Evolutionary conservation across 2,329 filamentous ascomycete species (phyloP).

Genomic region (Ophiocordyceps polyrhachis-furcata): DNA sequence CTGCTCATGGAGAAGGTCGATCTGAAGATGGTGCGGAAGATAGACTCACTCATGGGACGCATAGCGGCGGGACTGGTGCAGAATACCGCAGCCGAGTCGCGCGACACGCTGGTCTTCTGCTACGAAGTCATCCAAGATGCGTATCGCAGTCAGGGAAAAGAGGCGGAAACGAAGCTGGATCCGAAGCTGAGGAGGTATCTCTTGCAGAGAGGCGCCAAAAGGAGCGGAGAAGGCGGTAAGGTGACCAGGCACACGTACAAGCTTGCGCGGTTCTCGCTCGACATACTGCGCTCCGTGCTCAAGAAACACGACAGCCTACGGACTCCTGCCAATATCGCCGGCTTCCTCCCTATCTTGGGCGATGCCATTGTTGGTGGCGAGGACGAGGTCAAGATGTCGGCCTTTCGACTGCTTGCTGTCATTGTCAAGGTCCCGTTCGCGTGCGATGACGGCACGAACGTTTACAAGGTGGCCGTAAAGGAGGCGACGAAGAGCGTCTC

Average conservation of each 20-base stretch:
- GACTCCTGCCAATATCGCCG: slow-evolving; percentile 60
- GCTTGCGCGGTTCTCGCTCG: slow-evolving; percentile 70
- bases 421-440: slow-evolving; percentile 71
- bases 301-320: slow-evolving; percentile 71
- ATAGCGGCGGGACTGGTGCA: slow-evolving; percentile 68
- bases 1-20: slow-evolving; percentile 73
- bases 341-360: slow-evolving; percentile 76
- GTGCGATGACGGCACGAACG: slow-evolving; percentile 43
- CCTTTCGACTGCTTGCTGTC: slow-evolving; percentile 67
- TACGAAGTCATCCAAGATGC: slow-evolving; percentile 85
- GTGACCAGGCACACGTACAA: slow-evolving; percentile 75
- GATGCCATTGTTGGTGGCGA: slow-evolving; percentile 70
- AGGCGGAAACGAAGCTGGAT: slow-evolving; percentile 35
- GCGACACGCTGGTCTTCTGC: slow-evolving; percentile 80
- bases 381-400: slow-evolving; percentile 82
- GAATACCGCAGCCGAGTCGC: slow-evolving; percentile 60
- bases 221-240: slow-evolving; percentile 48
- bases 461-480: slow-evolving; percentile 61
- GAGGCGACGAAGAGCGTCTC: slow-evolving; percentile 74
- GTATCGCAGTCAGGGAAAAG: slow-evolving; percentile 43
- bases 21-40: slow-evolving; percentile 66
- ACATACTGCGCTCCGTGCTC: slow-evolving; percentile 68
- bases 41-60: slow-evolving; percentile 71
- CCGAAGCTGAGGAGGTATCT: slow-evolving; percentile 54
- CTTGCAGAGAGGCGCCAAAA: slow-evolving; percentile 61